phyloP scores from a whole-genome alignment of 1,284 basidiomycete genomes.

The Bjerkandera adusta region DNA sequence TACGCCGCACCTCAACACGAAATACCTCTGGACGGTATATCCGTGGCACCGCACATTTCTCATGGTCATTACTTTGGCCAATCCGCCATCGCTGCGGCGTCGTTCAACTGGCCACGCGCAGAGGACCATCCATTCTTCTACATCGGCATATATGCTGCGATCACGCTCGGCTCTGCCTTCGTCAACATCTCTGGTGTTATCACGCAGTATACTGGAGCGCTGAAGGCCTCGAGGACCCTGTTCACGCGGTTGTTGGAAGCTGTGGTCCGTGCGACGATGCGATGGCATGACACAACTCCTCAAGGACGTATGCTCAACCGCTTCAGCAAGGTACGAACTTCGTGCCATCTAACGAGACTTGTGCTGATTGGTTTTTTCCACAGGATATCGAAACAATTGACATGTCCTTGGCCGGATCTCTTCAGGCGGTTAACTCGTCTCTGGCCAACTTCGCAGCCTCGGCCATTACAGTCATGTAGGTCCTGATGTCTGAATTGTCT shows the following conservation, averaged over 20 bases:
- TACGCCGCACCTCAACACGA: conserved; percentile 33
- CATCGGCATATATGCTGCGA: conserved; percentile 57
- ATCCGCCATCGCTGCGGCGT: conserved; percentile 32
- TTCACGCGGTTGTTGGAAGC: conserved; percentile 53
- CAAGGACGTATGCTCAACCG: conserved; percentile 64
- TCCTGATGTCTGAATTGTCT: conserved; percentile 2
- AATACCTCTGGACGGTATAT: conserved; percentile 37
- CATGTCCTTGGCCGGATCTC: conserved; percentile 61
- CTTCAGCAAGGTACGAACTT: conserved; percentile 55
- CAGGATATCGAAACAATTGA: conserved; percentile 82
- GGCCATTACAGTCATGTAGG: conserved; percentile 59
- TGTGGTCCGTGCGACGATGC: conserved; percentile 64
- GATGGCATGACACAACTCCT: conserved; percentile 50
- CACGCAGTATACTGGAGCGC: conserved; percentile 60
- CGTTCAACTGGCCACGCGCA: conserved; percentile 41
- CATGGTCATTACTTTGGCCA: conserved; percentile 22
- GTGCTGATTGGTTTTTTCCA: not conserved
- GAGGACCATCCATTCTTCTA: conserved; percentile 61
- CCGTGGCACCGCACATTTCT: conserved; percentile 34
- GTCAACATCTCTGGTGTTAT: conserved; percentile 43
- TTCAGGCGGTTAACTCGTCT: conserved; percentile 73
- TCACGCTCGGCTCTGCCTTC: conserved; percentile 47
- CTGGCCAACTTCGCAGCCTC: conserved; percentile 72
- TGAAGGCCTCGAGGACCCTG: conserved; percentile 57
- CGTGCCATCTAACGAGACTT: not conserved